Base-by-base conservation (phyloP, 108 stramenopile species). In the Fragilariopsis cylindrus region DNA sequence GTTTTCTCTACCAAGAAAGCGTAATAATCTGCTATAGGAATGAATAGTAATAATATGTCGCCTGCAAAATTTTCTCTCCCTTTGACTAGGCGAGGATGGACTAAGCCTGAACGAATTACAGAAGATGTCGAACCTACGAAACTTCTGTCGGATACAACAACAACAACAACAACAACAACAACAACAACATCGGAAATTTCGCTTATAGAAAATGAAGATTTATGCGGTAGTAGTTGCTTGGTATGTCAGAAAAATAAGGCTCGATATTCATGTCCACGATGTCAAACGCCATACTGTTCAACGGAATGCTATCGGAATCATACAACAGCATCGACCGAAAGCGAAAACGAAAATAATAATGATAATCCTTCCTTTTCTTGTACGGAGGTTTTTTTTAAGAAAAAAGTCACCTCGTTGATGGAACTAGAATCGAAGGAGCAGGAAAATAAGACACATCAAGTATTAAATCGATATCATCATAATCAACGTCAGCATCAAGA, bases 231-330 rank as follows among this genome's bases (percentile, higher is more conserved):
- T 18, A 15, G 5, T 21, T 62, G 60, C 60, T 62, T 21, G 39
- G 76, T 86, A 11, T 86, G 85, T 48, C 30, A 63, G 21, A 57
- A 62, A 39, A 57, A 83, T 30, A 47, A 58, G 41, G 70, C 86
- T n/a, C 76, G 79, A 16, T 87, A 87, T 64, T 73, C 63, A 12
- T 87, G 86, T 58, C 86, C 86, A 30, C 70, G 69, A 44, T 83
- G 86, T 73, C 54, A 70, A 12, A 67, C 73, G 3, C 80, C 80
- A 7, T 87, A 87, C 64, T 87, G 86, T 72, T 83, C 82, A 7
- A 60, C 79, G 6, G 72, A 42, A 21, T 87, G 86, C 40, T 87
- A 76, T 67, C 75, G 71, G 19, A 68, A 65, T 43, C 85, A 86
- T 57, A 69, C 60, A 43, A 46, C 11, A 2, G 8, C 48, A 5